phyloP scores from a whole-genome alignment of 2,329 filamentous ascomycete genomes.

The Sordariomycetes sp. region DNA sequence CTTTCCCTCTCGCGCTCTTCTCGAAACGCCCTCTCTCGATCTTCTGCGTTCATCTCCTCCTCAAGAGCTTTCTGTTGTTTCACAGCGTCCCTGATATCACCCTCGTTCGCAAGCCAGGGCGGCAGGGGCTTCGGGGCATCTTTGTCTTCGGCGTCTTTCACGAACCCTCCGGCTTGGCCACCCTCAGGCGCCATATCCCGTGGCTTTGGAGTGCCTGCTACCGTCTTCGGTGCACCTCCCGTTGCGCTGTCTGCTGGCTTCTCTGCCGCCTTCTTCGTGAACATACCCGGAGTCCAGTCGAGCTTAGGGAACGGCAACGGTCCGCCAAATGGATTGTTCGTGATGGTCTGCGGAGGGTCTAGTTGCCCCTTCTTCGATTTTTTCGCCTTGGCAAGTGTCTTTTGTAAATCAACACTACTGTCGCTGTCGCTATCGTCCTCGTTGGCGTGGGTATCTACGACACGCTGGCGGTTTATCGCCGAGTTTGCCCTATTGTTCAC shows the following conservation, averaged over 20 bases:
- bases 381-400: constrained; percentile 53
- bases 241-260: neutral
- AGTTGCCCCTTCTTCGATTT: neutral
- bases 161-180: constrained; percentile 54
- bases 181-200: constrained; percentile 13
- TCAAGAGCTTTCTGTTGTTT: constrained; percentile 48
- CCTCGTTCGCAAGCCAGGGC: constrained; percentile 60
- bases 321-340: constrained; percentile 54
- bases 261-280: constrained; percentile 27
- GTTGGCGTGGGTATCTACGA: constrained; percentile 9
- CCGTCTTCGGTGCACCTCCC: neutral
- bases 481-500: constrained; percentile 65
- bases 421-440: constrained; percentile 63
- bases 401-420: constrained; percentile 70
- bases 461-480: constrained; percentile 33
- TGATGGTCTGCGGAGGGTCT: neutral
- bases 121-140: constrained; percentile 51
- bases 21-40: constrained; percentile 45
- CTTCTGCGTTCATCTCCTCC: constrained; percentile 51
- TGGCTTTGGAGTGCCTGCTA: neutral
- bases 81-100: constrained; percentile 55
- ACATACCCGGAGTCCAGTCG: constrained; percentile 54
- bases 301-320: constrained; percentile 88
- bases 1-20: constrained; percentile 36
- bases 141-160: constrained; percentile 32